phyloP scores from a whole-genome alignment of 2,329 filamentous ascomycete species.

The Whalleya microplaca region DNA sequence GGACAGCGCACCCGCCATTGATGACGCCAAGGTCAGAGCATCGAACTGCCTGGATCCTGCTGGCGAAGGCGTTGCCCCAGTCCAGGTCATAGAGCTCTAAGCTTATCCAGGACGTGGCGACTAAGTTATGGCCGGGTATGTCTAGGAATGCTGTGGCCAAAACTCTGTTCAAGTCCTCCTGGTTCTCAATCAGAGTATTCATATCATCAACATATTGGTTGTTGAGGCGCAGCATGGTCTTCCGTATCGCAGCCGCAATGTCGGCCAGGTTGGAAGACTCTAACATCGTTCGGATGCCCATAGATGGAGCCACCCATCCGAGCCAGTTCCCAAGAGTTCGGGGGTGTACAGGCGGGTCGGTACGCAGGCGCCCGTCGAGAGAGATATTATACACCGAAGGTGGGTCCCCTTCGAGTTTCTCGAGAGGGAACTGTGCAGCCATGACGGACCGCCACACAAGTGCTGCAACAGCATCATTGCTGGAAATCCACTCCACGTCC shows the following conservation, averaged over 20 bases:
- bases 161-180: constrained; percentile 38
- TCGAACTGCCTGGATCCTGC: constrained; percentile 36
- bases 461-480: constrained; percentile 42
- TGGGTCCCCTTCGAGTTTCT: constrained; percentile 36
- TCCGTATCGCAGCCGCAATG: constrained; percentile 40
- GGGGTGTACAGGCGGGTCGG: constrained; percentile 40
- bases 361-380: constrained; percentile 42
- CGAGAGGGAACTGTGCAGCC: constrained; percentile 33
- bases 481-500: constrained; percentile 35
- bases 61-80: constrained; percentile 38
- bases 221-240: constrained; percentile 36
- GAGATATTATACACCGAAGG: constrained; percentile 43
- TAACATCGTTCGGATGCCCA: constrained; percentile 38
- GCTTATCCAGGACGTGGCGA: constrained; percentile 40
- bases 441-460: constrained; percentile 42
- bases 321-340: constrained; percentile 44
- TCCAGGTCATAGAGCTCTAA: constrained; percentile 39
- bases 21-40: constrained; percentile 38
- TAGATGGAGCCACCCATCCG: constrained; percentile 38
- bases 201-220: constrained; percentile 38
- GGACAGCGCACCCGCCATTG: constrained; percentile 38
- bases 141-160: constrained; percentile 41
- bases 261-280: constrained; percentile 35
- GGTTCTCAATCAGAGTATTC: constrained; percentile 34
- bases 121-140: constrained; percentile 39